Evolutionary conservation across 352 stramenopile species (phyloP).

Genomic region (Globisporangium carolinianum): DNA sequence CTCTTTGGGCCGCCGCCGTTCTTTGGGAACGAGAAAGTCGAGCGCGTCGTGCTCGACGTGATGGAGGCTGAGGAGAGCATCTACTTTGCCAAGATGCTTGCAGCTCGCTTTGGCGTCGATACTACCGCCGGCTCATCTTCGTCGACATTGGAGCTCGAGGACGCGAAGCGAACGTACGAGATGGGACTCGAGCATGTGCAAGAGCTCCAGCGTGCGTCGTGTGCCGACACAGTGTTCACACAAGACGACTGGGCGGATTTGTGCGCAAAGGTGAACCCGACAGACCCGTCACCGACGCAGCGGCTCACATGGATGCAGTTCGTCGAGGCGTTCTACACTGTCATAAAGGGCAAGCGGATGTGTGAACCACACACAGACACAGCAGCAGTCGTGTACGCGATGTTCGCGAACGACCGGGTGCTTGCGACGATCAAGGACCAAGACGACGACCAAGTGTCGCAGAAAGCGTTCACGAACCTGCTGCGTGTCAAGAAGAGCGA

Average conservation of each 20-base stretch:
- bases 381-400: slow-evolving; percentile 31
- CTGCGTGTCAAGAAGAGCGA: slow-evolving; percentile 24
- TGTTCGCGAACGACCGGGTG: slow-evolving; percentile 43
- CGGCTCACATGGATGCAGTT: slow-evolving; percentile 46
- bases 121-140: too few species aligned
- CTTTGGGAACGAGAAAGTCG: slow-evolving; percentile 35
- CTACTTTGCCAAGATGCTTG: slow-evolving; percentile 34
- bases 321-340: slow-evolving; percentile 21
- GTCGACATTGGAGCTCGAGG: too few species aligned
- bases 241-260: slow-evolving; percentile 27
- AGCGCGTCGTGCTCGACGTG: slow-evolving; percentile 32
- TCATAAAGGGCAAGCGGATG: slow-evolving; percentile 25
- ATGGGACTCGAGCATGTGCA: slow-evolving; percentile 28
- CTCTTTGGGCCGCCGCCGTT: slow-evolving; percentile 50
- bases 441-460: slow-evolving; percentile 27
- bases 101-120: slow-evolving; percentile 27
- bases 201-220: slow-evolving; percentile 26
- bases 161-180: too few species aligned
- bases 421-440: slow-evolving; percentile 28
- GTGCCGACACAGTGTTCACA: slow-evolving; percentile 17
- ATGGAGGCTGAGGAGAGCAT: slow-evolving; percentile 36
- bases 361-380: slow-evolving; percentile 24
- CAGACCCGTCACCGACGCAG: slow-evolving; percentile 3
- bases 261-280: slow-evolving; percentile 20
- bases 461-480: slow-evolving; percentile 40